phyloP scores from a whole-genome alignment of 345 rosid species.

The Carallia brachiata region DNA sequence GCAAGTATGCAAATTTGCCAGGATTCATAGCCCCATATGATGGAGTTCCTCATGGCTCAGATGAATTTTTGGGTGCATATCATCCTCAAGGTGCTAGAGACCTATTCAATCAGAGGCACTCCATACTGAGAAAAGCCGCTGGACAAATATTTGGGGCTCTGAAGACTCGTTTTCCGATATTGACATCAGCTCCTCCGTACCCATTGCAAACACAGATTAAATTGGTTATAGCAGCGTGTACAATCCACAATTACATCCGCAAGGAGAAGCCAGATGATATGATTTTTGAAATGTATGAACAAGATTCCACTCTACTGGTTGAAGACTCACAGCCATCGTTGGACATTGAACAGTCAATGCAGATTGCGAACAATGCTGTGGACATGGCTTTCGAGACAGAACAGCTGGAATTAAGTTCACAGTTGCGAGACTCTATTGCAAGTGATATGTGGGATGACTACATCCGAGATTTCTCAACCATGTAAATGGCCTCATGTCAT shows the following conservation, averaged over 20 bases:
- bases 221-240: conserved; percentile 79
- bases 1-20: conserved; percentile 58
- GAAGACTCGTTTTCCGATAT: conserved; percentile 79
- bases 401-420: conserved; percentile 41
- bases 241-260: conserved; percentile 74
- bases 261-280: conserved; percentile 73
- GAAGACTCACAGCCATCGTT: conserved; percentile 38
- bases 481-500: conserved; percentile 32
- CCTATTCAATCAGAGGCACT: conserved; percentile 78
- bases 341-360: conserved; percentile 39
- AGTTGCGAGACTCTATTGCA: conserved; percentile 66
- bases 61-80: conserved; percentile 40
- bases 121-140: conserved; percentile 44
- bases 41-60: conserved; percentile 38
- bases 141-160: conserved; percentile 59
- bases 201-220: conserved; percentile 86
- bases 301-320: conserved; percentile 32
- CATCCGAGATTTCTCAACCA: conserved; percentile 41
- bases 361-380: conserved; percentile 33
- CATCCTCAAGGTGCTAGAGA: conserved; percentile 62
- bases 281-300: conserved; percentile 54
- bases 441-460: conserved; percentile 65
- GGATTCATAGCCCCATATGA: conserved; percentile 75
- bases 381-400: conserved; percentile 39
- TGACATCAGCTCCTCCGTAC: conserved; percentile 83